Base-by-base conservation (phyloP, 75 land plant species). In the Picea sitchensis region DNA sequence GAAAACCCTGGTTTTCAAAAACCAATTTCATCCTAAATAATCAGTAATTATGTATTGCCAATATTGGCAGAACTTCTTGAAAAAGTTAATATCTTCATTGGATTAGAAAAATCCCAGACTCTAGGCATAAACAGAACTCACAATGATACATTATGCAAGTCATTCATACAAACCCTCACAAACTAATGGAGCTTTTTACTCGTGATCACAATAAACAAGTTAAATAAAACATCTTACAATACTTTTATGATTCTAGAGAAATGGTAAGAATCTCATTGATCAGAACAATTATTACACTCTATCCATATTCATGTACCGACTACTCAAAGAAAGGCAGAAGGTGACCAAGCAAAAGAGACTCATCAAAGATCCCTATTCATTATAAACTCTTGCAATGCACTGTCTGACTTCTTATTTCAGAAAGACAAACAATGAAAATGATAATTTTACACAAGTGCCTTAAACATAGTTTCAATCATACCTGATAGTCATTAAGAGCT, bases 401-500 rank as follows among this genome's bases (percentile, higher is more conserved):
- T 51, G 11, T 32, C 74, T 71, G 8, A 12, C 54, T 71, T 41
- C n/a, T 71, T 71, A 3, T n/a, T 71, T 23, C 67, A 71, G 51
- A 44, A 11, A n/a, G 14, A 71, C 23, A 41, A 18, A 14, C n/a
- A 11, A 71, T 44, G 21, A 41, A 44, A 31, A 15, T 6, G 7
- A 14, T 44, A 41, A 3, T 71, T 32, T 56, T 51, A 9, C 56
- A 51, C 12, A 44, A 71, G 23, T 5, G 12, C 18, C 73, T 41
- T 71, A 18, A 7, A 41, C 12, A 41, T 20, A 18, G 73, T 20
- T 44, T 71, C 21, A 71, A 38, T 20, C 34, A 36, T 73, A 91
- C 99, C 95, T 96, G 99, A 78, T 96, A 73, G 62, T 96, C 98
- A 69, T 76, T 81, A 18, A 92, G 61, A 60, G 92, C 93, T 54